Conservation (phyloP, 1,284 basidiomycete genomes). For the Apiotrichum gracile region DNA sequence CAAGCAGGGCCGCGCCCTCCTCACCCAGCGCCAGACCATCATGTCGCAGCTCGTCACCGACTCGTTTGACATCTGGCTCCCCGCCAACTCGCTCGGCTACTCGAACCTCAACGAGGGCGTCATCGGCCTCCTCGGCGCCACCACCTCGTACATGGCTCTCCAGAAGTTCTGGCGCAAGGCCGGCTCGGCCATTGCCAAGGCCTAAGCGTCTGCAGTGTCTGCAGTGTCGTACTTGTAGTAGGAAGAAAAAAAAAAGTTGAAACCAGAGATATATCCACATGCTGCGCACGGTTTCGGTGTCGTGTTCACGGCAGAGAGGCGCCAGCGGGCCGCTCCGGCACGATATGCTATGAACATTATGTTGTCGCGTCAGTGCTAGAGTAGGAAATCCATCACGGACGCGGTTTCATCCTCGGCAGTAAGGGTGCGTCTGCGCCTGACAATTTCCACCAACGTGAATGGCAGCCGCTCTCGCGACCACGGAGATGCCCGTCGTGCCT, state of each 20-base stretch:
- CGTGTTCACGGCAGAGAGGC: too few relatives aligned
- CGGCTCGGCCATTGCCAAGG: constrained; percentile 10
- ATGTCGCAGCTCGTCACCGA: constrained; percentile 45
- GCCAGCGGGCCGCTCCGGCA: too few relatives aligned
- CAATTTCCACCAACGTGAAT: not conserved
- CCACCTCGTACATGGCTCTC: constrained; percentile 51
- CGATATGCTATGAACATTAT: constrained; percentile 1
- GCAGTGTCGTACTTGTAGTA: too few relatives aligned
- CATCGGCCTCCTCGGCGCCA: constrained; percentile 62
- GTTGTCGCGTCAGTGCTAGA: not conserved
- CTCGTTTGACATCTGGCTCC: constrained; percentile 63
- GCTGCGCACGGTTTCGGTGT: too few relatives aligned
- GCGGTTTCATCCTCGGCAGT: not conserved
- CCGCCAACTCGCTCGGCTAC: constrained; percentile 74
- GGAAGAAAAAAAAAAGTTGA: not conserved
- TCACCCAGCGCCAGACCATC: constrained; percentile 43
- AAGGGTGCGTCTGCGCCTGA: too few relatives aligned
- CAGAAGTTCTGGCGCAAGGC: constrained; percentile 47
- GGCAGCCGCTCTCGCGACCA: too few relatives aligned
- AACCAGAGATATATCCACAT: too few relatives aligned
- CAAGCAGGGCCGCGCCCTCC: constrained; percentile 41
- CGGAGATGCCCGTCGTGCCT: too few relatives aligned
- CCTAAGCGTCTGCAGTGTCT: not conserved
- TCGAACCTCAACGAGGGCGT: constrained; percentile 78
- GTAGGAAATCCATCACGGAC: too few relatives aligned